Percentiles rank a stretch among this genome's conserved stretches.
Evolutionary conservation across 208 protist species (phyloP).

Genomic region (Polymyxa betae): DNA sequence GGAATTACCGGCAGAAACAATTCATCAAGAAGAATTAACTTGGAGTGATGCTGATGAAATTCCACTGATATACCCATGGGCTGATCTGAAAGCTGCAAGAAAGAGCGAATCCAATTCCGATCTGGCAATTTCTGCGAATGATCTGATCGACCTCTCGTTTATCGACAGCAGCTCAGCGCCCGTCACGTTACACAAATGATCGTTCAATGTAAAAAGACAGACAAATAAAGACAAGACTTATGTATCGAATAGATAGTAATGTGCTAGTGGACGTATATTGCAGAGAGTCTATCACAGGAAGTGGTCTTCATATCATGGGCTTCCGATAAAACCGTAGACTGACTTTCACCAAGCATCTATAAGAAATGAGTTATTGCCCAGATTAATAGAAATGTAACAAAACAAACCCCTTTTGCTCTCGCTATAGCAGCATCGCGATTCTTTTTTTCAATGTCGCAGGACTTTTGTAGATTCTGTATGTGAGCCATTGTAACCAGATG

Average conservation of each 20-base stretch:
- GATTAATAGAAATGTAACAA: no score
- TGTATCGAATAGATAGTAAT: neutral
- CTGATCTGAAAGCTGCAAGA: neutral
- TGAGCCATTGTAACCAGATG: constrained; percentile 34
- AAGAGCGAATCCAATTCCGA: neutral
- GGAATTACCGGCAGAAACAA: neutral
- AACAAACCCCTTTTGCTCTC: neutral
- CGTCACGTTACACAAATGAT: neutral
- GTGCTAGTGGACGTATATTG: neutral
- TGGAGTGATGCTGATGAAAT: neutral
- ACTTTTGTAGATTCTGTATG: neutral
- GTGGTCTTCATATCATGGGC: neutral
- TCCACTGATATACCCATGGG: neutral
- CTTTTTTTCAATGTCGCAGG: neutral
- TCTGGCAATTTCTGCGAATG: neutral
- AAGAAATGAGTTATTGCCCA: neutral
- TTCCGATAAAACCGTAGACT: neutral
- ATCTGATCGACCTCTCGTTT: neutral
- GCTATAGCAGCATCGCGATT: neutral
- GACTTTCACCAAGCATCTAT: neutral
- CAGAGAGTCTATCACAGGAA: neutral
- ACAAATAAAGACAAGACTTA: neutral
- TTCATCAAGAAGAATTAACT: neutral
- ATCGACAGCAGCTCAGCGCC: neutral
- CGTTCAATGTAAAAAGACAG: neutral